phyloP scores from a whole-genome alignment of 495 filamentous ascomycete genomes.

The Penicillium antarcticum region DNA sequence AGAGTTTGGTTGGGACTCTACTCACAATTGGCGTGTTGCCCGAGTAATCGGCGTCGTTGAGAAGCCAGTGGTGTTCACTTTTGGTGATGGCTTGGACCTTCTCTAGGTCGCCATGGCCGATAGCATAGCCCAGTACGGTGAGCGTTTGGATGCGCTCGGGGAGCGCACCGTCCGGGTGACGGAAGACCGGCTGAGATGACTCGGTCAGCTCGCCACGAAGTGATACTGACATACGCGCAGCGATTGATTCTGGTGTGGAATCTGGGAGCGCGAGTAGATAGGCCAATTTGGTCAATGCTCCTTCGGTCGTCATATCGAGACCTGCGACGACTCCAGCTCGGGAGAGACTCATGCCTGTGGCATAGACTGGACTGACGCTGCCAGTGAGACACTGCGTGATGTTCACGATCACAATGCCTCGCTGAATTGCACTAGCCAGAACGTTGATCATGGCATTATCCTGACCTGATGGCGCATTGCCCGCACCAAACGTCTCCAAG shows the following conservation, averaged over 20 bases:
- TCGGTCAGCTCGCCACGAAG: slow-evolving; percentile 88
- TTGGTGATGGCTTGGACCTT: slow-evolving; percentile 64
- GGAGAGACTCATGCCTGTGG: slow-evolving; percentile 83
- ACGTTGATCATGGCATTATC: slow-evolving; percentile 83
- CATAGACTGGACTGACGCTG: slow-evolving; percentile 87
- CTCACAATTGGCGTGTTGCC: slow-evolving; percentile 82
- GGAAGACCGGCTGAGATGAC: slow-evolving; percentile 59
- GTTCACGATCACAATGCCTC: slow-evolving; percentile 87
- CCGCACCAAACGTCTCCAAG: slow-evolving; percentile 92
- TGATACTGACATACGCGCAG: slow-evolving; percentile 67
- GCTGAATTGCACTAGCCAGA: slow-evolving; percentile 68
- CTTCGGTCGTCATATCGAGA: slow-evolving; percentile 90
- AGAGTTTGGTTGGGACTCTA: slow-evolving; percentile 1
- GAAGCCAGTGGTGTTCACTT: slow-evolving; percentile 60
- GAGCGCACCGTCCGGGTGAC: slow-evolving; percentile 61
- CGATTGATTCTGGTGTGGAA: slow-evolving; percentile 59
- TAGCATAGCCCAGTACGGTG: slow-evolving; percentile 76
- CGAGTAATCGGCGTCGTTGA: slow-evolving; percentile 80
- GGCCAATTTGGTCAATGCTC: slow-evolving; percentile 88
- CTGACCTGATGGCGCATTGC: slow-evolving; percentile 82
- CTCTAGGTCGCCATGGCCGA: slow-evolving; percentile 66
- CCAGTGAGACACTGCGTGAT: slow-evolving; percentile 90
- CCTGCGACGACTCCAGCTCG: slow-evolving; percentile 89
- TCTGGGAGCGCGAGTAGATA: slow-evolving; percentile 75
- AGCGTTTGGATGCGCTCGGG: slow-evolving; percentile 50